Base-by-base conservation (phyloP, 768 basidiomycete genomes). In the Epithele typhae region DNA sequence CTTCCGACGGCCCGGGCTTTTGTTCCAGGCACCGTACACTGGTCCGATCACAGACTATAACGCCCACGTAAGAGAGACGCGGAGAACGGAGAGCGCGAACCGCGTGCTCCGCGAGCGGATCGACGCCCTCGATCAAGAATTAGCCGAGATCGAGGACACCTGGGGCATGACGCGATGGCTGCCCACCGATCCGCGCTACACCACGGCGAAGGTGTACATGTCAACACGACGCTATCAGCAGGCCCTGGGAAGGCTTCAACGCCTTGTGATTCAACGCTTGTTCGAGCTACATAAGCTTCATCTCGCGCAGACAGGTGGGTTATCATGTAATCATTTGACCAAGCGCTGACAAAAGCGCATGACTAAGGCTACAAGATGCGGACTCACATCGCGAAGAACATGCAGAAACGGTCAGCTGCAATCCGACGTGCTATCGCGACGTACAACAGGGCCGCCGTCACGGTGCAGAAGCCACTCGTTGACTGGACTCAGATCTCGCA, bases 251-350 rank as follows among this genome's bases (percentile, higher is more conserved):
- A 49, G 61, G n/a, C 50, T 72, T 0, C 63, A 69, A 39, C 35
- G 46, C 21, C 60, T 71, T 1, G 62, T 70, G 0, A 47, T 70
- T 0, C 63, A 64, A 46, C 55, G 59, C 1, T 45, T 73, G 1
- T 70, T 72, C 54, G 64, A 73, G 52, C 57, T 72, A 2, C 64
- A 64, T 17, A 67, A 67, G 49, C 46, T 68, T 22, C 69, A 70
- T 51, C 45, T 70, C 3, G 58, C 63, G 12, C 43, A 55, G 4
- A 69, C 61, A 17, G 69, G 69, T 69, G 48, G n/a, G 58, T 45
- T 30, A 17, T 27, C 9, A 22, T 43, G 12, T 23, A 17, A 33
- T 24, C 9, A 17, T 19, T 22, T 25, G 32, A 12, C 4, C 18
- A 7, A 18, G 19, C 15, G 25, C 35, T 45, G 35, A 45, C 33